Percentiles rank a stretch among this genome's conserved stretches.
These are phyloP conservation scores for Penicillium dipodomyicola DNA, from an alignment of 495 filamentous ascomycete genomes.

Conservation along the genomic window DNA sequence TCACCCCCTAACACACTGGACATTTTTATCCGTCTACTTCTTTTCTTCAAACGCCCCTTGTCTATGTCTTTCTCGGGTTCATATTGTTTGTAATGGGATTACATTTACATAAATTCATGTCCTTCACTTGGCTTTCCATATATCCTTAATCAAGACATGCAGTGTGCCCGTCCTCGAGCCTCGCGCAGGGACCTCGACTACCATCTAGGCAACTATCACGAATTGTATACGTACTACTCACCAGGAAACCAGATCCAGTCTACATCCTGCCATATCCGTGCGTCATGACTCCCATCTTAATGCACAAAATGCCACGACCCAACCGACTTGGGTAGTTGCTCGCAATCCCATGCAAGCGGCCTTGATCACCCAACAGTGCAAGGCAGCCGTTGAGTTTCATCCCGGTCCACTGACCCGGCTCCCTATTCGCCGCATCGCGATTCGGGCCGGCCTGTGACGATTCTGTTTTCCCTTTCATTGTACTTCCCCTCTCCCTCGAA, in stretches of 20 bases:
- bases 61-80: conserved; percentile 28
- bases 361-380: conserved; percentile 11
- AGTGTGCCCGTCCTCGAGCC: conserved; percentile 15
- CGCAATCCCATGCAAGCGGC: conserved; percentile 10
- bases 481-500: conserved; percentile 7
- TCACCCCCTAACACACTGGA: neutral
- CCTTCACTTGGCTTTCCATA: conserved; percentile 5
- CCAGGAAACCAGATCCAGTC: neutral
- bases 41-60: conserved; percentile 11
- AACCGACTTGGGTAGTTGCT: conserved; percentile 21
- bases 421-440: conserved; percentile 26
- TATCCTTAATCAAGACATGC: conserved; percentile 5
- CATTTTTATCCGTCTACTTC: conserved; percentile 9
- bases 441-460: conserved; percentile 20
- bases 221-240: neutral
- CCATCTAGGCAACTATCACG: neutral
- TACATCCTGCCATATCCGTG: neutral
- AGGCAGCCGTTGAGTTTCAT: conserved; percentile 30
- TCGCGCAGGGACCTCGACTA: conserved; percentile 5
- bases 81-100: conserved; percentile 32
- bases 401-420: conserved; percentile 16
- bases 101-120: conserved; percentile 20
- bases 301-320: conserved; percentile 18
- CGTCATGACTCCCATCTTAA: neutral
- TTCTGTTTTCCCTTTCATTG: conserved; percentile 12